Conservation (phyloP, 2,329 filamentous ascomycete species). For the Davidsoniella virescens region DNA sequence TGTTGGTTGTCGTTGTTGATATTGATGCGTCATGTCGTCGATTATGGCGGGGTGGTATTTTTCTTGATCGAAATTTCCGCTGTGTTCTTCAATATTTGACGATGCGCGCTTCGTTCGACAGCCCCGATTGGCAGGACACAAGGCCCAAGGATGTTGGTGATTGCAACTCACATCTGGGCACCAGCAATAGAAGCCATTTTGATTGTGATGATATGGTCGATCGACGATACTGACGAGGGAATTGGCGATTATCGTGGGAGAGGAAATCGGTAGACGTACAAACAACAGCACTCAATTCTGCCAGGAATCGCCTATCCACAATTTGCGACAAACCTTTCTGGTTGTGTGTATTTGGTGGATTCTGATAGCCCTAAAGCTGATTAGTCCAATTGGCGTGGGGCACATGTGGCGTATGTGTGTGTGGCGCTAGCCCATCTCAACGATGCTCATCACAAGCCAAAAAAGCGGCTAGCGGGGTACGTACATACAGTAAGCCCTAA, state of each 20-base stretch:
- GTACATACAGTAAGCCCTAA: constrained; percentile 5
- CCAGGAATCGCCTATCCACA: constrained; percentile 12
- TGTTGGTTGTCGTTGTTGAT: not conserved
- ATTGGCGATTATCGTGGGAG: constrained; percentile 13
- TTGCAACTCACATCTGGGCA: constrained; percentile 13
- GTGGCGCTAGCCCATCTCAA: not conserved
- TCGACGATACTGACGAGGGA: constrained; percentile 14
- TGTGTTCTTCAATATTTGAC: not conserved
- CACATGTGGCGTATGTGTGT: constrained; percentile 2
- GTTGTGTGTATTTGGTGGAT: constrained; percentile 10
- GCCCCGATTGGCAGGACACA: not conserved
- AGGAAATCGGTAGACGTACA: constrained; percentile 13
- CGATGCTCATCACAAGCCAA: no score
- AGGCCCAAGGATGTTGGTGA: constrained; percentile 2
- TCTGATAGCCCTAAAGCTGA: constrained; percentile 3
- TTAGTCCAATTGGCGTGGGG: constrained; percentile 3
- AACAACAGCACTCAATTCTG: constrained; percentile 10
- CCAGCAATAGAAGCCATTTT: constrained; percentile 14
- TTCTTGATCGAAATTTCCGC: no score
- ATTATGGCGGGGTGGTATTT: no score
- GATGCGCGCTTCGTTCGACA: constrained; percentile 8
- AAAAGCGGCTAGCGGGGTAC: no score
- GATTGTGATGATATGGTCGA: constrained; percentile 13
- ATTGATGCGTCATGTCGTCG: not conserved
- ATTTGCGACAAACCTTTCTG: constrained; percentile 12